Conservation (phyloP, 108 stramenopile genomes). For the Phaeodactylum tricornutum region DNA sequence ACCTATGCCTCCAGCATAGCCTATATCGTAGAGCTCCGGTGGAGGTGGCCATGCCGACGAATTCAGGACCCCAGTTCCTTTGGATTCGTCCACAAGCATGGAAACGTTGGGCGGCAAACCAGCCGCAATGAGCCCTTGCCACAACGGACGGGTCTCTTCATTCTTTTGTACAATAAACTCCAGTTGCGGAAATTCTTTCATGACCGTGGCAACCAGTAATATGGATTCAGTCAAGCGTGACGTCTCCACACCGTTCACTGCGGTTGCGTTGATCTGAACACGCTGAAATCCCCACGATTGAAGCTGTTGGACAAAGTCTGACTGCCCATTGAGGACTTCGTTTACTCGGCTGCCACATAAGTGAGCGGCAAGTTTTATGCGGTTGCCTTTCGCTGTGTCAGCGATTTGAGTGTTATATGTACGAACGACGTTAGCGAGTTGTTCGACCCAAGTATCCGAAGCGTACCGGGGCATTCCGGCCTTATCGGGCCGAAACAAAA, state of each 20-base stretch:
- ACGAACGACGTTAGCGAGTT: slow-evolving; percentile 19
- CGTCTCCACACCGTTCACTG: slow-evolving; percentile 86
- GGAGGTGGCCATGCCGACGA: slow-evolving; percentile 34
- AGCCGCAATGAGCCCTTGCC: slow-evolving; percentile 28
- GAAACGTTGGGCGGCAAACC: slow-evolving; percentile 46
- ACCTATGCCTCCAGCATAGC: slow-evolving; percentile 88
- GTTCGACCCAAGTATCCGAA: slow-evolving; percentile 59
- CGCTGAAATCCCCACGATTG: slow-evolving; percentile 64
- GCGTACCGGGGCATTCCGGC: slow-evolving; percentile 86
- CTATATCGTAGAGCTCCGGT: slow-evolving; percentile 34
- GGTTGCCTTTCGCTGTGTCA: background rate
- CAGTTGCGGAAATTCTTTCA: slow-evolving; percentile 34
- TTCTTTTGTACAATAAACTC: slow-evolving; percentile 93
- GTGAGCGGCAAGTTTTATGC: slow-evolving; percentile 82
- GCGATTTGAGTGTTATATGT: background rate
- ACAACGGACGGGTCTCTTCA: slow-evolving; percentile 71
- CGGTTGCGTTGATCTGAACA: slow-evolving; percentile 93
- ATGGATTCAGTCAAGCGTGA: slow-evolving; percentile 41
- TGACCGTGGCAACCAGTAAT: slow-evolving; percentile 24
- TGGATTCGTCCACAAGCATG: slow-evolving; percentile 77
- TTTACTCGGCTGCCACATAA: slow-evolving; percentile 82
- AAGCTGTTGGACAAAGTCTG: slow-evolving; percentile 46
- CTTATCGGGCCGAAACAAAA: slow-evolving; percentile 88
- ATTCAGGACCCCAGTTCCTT: slow-evolving; percentile 63
- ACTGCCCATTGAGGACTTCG: slow-evolving; percentile 65